These are phyloP conservation scores for Lasiosphaeriaceae sp. DNA, from an alignment of 495 filamentous ascomycete genomes.

Conservation along the genomic window DNA sequence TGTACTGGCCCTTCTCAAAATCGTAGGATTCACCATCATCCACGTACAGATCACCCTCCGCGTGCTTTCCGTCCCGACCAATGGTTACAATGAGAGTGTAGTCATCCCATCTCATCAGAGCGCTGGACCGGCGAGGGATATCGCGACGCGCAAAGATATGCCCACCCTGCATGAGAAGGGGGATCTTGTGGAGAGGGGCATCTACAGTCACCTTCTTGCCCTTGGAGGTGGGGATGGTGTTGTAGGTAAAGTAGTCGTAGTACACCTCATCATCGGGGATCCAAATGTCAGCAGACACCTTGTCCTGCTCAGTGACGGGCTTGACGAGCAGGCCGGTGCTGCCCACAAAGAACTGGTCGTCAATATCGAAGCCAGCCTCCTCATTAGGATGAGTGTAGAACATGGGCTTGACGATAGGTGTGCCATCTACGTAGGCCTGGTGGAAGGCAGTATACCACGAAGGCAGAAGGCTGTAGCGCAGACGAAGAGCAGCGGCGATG, in stretches of 20 bases:
- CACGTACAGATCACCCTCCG: conserved; percentile 79
- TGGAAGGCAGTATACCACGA: conserved; percentile 98
- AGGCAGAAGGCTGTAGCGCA: conserved; percentile 86
- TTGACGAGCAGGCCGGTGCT: conserved; percentile 82
- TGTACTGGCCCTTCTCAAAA: conserved; percentile 76
- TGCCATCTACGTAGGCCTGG: conserved; percentile 74
- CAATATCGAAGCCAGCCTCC: conserved; percentile 78
- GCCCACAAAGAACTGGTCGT: conserved; percentile 91
- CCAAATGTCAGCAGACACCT: conserved; percentile 72
- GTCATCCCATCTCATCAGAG: conserved; percentile 89
- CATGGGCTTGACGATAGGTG: conserved; percentile 83
- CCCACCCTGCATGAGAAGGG: conserved; percentile 85
- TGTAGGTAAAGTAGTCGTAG: conserved; percentile 91
- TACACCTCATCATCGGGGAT: conserved; percentile 82
- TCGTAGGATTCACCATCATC: conserved; percentile 95
- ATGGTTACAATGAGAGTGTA: conserved; percentile 85
- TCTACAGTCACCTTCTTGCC: conserved; percentile 64
- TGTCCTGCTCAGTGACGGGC: conserved; percentile 74
- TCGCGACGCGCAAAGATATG: conserved; percentile 90
- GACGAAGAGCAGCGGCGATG: conserved; percentile 79
- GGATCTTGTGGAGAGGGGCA: conserved; percentile 80
- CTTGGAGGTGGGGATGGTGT: conserved; percentile 59
- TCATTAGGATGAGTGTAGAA: conserved; percentile 89
- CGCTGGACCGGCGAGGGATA: conserved; percentile 74
- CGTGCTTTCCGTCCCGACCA: conserved; percentile 58